A percentile compares a stretch with the other conserved stretches of the same genome.
Conservation (phyloP, 208 protist species). For the Herpetomonas tarakana region DNA sequence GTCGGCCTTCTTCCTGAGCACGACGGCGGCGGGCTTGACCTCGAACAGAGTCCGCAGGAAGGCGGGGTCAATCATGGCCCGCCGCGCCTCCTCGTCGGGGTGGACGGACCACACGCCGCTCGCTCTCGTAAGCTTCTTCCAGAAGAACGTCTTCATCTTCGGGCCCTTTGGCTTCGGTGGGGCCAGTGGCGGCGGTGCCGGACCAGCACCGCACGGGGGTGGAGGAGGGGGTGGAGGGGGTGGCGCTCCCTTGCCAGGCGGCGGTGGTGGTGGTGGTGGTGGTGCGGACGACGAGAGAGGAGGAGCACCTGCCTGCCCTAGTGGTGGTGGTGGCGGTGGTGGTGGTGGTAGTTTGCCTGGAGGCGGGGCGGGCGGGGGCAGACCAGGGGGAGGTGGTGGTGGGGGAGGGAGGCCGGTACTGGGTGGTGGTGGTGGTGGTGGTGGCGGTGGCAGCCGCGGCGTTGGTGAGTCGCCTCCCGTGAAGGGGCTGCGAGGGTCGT, state of each 20-base stretch:
- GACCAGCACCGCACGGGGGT: slow-evolving; percentile 10
- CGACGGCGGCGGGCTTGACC: slow-evolving; percentile 21
- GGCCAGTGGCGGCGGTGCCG: slow-evolving; percentile 19
- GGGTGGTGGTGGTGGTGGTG: slow-evolving; percentile 21
- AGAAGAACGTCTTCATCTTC: slow-evolving; percentile 78
- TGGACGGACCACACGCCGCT: slow-evolving; percentile 65
- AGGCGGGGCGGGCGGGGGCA: slow-evolving; percentile 20
- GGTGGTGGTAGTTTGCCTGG: slow-evolving; percentile 10
- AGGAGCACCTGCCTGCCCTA: too few species aligned
- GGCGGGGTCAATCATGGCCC: slow-evolving; percentile 41
- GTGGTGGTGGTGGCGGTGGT: slow-evolving; percentile 6
- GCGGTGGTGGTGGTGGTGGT: slow-evolving; percentile 26
- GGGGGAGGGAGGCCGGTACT: background rate
- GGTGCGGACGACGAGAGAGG: background rate
- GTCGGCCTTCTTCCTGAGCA: slow-evolving; percentile 1
- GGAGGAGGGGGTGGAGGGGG: slow-evolving; percentile 33
- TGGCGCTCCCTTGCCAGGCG: slow-evolving; percentile 9
- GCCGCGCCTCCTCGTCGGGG: slow-evolving; percentile 5
- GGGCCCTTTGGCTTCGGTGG: slow-evolving; percentile 33
- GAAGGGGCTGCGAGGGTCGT: too few species aligned
- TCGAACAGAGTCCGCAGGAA: slow-evolving; percentile 65
- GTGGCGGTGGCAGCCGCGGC: slow-evolving; percentile 10
- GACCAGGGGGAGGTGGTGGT: slow-evolving; percentile 10
- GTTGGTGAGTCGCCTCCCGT: slow-evolving; percentile 5
- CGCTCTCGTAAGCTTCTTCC: slow-evolving; percentile 62